phyloP scores from a whole-genome alignment of 2,329 filamentous ascomycete species.

The Exophiala sp. region DNA sequence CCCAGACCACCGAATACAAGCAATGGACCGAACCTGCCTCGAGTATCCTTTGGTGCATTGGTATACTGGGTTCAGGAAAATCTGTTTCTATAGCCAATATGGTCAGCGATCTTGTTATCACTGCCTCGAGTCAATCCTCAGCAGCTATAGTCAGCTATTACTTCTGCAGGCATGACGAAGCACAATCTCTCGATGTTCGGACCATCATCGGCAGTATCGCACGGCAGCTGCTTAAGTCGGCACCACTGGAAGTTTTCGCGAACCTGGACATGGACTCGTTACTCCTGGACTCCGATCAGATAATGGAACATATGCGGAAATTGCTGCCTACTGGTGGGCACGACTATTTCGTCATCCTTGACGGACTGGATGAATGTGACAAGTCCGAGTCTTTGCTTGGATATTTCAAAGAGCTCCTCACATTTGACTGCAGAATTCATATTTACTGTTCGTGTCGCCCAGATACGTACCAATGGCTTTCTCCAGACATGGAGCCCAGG shows the following conservation, averaged over 20 bases:
- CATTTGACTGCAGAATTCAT: background rate
- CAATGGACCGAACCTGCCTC: too few relatives aligned
- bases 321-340: background rate
- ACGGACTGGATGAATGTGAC: conserved; percentile 20
- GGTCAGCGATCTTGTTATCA: too few relatives aligned
- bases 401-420: background rate
- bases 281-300: conserved; percentile 6
- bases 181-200: conserved; percentile 19
- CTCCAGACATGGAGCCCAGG: background rate
- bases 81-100: conserved; percentile 26
- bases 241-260: conserved; percentile 5
- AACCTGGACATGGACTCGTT: too few relatives aligned
- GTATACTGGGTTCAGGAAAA: conserved; percentile 27
- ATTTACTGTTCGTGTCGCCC: conserved; percentile 25
- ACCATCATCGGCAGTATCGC: conserved; percentile 26
- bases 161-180: conserved; percentile 24
- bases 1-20: too few relatives aligned
- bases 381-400: background rate
- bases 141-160: conserved; percentile 20
- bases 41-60: too few relatives aligned
- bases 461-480: conserved; percentile 14
- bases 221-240: conserved; percentile 20
- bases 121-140: conserved; percentile 1
- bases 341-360: conserved; percentile 16
- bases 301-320: background rate